These are phyloP conservation scores for Gleditsia sinensis DNA, from an alignment of 306 rosid species.

Conservation along the genomic window DNA sequence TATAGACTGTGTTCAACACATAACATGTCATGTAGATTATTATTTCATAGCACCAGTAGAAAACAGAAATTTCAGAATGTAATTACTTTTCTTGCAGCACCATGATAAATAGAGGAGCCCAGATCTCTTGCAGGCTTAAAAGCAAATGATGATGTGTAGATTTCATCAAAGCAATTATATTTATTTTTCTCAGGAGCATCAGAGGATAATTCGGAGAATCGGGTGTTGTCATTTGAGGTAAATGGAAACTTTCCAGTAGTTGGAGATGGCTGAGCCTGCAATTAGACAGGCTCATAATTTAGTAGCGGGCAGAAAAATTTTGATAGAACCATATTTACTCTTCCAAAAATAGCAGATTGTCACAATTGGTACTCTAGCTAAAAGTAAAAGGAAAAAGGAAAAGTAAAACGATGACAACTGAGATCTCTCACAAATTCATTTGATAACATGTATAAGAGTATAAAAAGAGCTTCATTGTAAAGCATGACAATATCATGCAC, in stretches of 20 bases:
- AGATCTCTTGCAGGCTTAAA: slow-evolving; percentile 70
- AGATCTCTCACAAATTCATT: background rate
- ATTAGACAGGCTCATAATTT: slow-evolving; percentile 46
- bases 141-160: slow-evolving; percentile 60
- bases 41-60: background rate
- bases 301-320: slow-evolving; percentile 19
- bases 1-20: background rate
- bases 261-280: slow-evolving; percentile 94
- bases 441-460: background rate
- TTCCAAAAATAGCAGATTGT: slow-evolving; percentile 16
- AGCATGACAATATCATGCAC: background rate
- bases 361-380: background rate
- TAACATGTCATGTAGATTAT: background rate
- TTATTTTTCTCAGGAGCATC: slow-evolving; percentile 50
- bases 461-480: slow-evolving; percentile 4
- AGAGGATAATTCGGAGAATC: slow-evolving; percentile 42
- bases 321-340: background rate
- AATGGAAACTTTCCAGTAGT: slow-evolving; percentile 84
- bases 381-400: slow-evolving; percentile 1
- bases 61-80: background rate
- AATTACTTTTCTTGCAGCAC: slow-evolving; percentile 69
- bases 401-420: background rate
- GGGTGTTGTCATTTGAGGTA: slow-evolving; percentile 44
- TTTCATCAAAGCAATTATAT: slow-evolving; percentile 48
- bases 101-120: slow-evolving; percentile 51